Evolutionary conservation across 805 yeast genomes (phyloP), one percentile per base, ranked within the genome.

Genomic region (Pichia occidentalis): DNA sequence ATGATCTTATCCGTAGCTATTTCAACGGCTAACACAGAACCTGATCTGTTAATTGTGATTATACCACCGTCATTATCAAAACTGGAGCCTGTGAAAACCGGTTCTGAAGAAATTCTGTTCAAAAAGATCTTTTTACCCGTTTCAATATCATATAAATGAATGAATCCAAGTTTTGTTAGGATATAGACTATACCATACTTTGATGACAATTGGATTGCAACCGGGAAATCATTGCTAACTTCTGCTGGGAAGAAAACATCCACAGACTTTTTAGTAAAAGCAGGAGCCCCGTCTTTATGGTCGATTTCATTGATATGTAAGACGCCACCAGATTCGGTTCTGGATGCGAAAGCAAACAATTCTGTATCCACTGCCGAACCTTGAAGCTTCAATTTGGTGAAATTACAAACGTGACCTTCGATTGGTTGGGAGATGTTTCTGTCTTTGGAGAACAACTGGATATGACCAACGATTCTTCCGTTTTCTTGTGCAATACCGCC

Each of bases 161-260:
- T 87, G 66, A 92, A 92, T 20, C 98, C 98, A 57, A 84, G 84
- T 67, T 94, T 94, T 44, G 98, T 92, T 59, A 92, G 73, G 49
- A 92, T 71, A 62, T 87, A 92, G 45, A 84, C 70, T 44, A 92
- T 75, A 49, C 97, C 97, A 53, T 79, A 92, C 56, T 75, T 73
- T 64, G 83, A 74, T 19, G 95, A 80, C 30, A 90, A 77, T 59
- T 86, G 92, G 45, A 88, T 75, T 36, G 95, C 75, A 49, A 92
- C 87, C 44, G 99, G 99, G 79, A 92, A 92, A 65, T 92, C 99
- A 59, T 83, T 84, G 28, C 84, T 71, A 32, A 95, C 95, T 65
- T 94, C 98, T 20, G 95, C 88, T 24, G 98, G 98, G 75, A 90
- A 87, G 65, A 84, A 92, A 45, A 92, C 79, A 53, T 90, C 97